phyloP scores from a whole-genome alignment of 2,329 filamentous ascomycete species.

The Phoma sp. region DNA sequence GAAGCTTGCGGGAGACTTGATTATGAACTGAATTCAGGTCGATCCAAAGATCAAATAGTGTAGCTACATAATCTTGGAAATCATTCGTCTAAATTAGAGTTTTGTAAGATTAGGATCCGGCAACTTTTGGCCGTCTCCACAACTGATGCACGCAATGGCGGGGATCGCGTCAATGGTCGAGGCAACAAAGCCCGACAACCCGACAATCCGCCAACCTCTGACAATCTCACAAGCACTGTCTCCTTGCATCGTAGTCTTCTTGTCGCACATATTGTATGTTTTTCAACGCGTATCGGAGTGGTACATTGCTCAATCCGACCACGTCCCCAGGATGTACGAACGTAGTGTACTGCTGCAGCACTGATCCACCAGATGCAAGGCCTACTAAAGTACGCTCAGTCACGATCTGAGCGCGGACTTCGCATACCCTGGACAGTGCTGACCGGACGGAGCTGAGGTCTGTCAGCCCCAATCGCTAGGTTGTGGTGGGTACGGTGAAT shows the following conservation, averaged over 20 bases:
- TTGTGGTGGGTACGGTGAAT: conserved; percentile 20
- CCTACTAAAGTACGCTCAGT: too few species aligned
- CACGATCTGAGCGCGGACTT: too few species aligned
- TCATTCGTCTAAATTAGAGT: not conserved
- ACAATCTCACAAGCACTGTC: not conserved
- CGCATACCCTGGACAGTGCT: too few species aligned
- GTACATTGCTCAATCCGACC: too few species aligned
- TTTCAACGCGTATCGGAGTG: too few species aligned
- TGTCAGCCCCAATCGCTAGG: not conserved
- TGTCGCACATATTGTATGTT: too few species aligned
- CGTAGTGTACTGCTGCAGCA: too few species aligned
- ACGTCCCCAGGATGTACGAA: too few species aligned
- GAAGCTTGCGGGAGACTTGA: conserved; percentile 12
- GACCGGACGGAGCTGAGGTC: too few species aligned
- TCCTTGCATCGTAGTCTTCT: too few species aligned
- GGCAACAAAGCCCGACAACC: not conserved
- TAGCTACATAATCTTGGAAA: not conserved
- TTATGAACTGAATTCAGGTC: not conserved
- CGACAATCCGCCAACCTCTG: not conserved
- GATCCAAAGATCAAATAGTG: not conserved
- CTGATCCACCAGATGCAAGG: too few species aligned
- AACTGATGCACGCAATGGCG: not conserved
- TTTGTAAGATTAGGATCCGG: not conserved
- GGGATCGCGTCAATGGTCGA: not conserved
- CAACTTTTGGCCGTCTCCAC: conserved; percentile 14